Evolutionary conservation across 805 yeast genomes (phyloP), one percentile per base, ranked within the genome.

Genomic region (Cyberlindnera maritima): DNA sequence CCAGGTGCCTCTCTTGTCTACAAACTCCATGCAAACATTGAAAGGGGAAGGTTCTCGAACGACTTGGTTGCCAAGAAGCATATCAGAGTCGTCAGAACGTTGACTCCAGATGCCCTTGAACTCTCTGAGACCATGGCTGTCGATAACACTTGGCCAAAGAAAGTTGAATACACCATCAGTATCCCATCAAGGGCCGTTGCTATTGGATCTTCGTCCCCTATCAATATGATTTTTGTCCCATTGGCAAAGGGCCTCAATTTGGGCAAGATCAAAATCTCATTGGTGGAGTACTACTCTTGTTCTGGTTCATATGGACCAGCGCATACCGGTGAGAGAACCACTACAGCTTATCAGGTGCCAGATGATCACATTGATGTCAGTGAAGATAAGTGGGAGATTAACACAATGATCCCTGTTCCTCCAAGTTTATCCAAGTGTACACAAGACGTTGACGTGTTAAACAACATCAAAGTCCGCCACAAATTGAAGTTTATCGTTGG

Each of bases 131-230:
- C 98, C 0, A 87, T 91, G 57, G 88, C 96, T 0, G 95, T 92
- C 28, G 96, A 90, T 61, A 92, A 92, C 63, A 83, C 91, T 1
- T 92, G 98, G 98, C 97, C 98, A 2, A 72, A 81, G 39, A 94
- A 94, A 62, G 88, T 92, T 28, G 97, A 92, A 60, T 92, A 92
- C 64, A 78, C 89, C 3, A 80, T 94, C 49, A 85, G 88, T 44
- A 82, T 88, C 6, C 97, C 98, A 0, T 75, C 88, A 21, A 84
- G 88, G 59, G 96, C 97, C 0, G 77, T 89, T 20, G 95, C 98
- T 0, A 83, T 94, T 36, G 99, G 99, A 2, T 82, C 96, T 0
- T 69, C 79, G 0, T 72, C 85, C 6, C 86, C 88, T 2, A 75
- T 92, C 7, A 77, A 81, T 54, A 72, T 92, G 56, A 71, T 80